Conservation (phyloP, 495 filamentous ascomycete genomes). For the Astrothelium subdiscretum region DNA sequence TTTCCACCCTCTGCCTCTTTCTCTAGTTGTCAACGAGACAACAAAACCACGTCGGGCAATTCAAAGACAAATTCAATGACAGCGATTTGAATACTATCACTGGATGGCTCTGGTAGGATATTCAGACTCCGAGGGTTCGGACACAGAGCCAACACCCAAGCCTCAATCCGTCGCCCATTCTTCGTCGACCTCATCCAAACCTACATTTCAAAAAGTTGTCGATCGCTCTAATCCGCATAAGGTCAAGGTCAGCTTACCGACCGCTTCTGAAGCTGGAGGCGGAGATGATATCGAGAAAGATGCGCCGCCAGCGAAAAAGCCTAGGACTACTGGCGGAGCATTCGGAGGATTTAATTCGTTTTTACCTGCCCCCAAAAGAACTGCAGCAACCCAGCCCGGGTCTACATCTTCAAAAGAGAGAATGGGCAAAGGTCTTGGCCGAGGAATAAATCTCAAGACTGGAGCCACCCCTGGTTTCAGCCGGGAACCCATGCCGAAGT, state of each 20-base stretch:
- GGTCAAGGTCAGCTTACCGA: slow-evolving; percentile 64
- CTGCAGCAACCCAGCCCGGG: slow-evolving; percentile 27
- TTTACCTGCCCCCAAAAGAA: slow-evolving; percentile 73
- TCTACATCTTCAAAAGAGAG: slow-evolving; percentile 30
- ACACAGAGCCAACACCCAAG: slow-evolving; percentile 37
- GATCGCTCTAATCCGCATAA: slow-evolving; percentile 70
- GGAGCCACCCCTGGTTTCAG: slow-evolving; percentile 67
- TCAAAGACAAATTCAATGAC: too few species aligned
- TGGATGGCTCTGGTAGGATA: slow-evolving; percentile 29
- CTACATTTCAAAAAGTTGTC: slow-evolving; percentile 58
- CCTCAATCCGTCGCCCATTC: slow-evolving; percentile 22
- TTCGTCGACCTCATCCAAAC: slow-evolving; percentile 43
- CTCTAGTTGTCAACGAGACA: too few species aligned
- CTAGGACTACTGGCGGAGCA: slow-evolving; percentile 43
- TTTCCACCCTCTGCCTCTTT: too few species aligned
- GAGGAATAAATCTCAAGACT: slow-evolving; percentile 63
- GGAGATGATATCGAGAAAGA: slow-evolving; percentile 33
- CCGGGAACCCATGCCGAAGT: slow-evolving; percentile 33
- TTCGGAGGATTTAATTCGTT: slow-evolving; percentile 75
- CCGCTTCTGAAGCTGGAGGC: slow-evolving; percentile 32
- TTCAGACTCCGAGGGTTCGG: slow-evolving; percentile 70
- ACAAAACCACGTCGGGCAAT: too few species aligned
- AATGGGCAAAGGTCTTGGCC: slow-evolving; percentile 25
- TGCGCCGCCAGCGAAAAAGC: slow-evolving; percentile 61
- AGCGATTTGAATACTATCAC: background rate